Evolutionary conservation across 257 asterid species (phyloP), one percentile per base, ranked within the genome.

Genomic region (Thymus mandschuricus): DNA sequence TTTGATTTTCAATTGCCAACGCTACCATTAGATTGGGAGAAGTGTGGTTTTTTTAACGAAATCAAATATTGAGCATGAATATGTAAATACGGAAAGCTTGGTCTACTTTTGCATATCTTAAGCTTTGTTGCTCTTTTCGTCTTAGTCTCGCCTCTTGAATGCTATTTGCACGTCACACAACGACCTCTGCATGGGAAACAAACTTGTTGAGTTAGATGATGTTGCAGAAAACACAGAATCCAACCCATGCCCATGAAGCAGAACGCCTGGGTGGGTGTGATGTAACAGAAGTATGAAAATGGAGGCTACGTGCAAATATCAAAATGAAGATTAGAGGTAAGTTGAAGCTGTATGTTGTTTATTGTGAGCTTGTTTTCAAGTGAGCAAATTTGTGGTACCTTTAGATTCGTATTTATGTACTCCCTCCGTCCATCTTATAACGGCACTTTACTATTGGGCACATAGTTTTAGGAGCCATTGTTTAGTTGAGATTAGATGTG

Each of bases 181-280:
- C 15, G 6, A 15, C n/a, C 67, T 40, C 3, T 9, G 35, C 21
- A 21, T 21, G 21, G 10, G 29, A 15, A 40, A 62, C 43, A 5
- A 21, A 10, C 28, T 9, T 15, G 59, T 4, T 59, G 59, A 70
- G 58, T 31, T 8, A 10, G 0, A 52, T 41, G 8, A 40, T 15
- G 40, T 75, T 69, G 59, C 69, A 50, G 62, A 4, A 10, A 50
- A 49, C 30, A 55, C 8, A 38, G 41, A 38, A 38, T 38, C 41
- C 41, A 7, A 38, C 8, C 41, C 41, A 33, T 15, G 49, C 15
- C n/a, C 43, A 21, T 35, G 68, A 40, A 61, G 13, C 29, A 9
- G 28, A 8, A 34, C n/a, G 2, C 38, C 57, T 34, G 40, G 51
- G 50, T 45, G 21, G 21, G 21, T 21, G 21, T 21, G 21, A 21